Base-by-base conservation (phyloP, 2,329 filamentous ascomycete species). In the Nothomitra cinnamomea region DNA sequence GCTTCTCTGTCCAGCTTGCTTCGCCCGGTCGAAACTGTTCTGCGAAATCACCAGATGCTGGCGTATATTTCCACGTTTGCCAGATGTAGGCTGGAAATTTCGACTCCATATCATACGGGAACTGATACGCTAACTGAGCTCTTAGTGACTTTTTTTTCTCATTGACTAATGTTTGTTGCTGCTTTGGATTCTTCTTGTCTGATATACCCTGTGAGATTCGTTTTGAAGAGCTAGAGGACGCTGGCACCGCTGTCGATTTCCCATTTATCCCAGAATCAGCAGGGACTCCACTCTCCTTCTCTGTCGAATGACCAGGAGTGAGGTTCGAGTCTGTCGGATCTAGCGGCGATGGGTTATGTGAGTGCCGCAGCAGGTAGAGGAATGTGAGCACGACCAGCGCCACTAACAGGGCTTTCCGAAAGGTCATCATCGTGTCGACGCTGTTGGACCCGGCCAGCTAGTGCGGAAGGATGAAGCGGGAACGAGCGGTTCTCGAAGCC, bases 21-120 rank as follows among this genome's bases (percentile, higher is more conserved):
- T 96, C 92, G 56, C 87, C 77, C 48, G 85, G 80, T 57, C 89
- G 82, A 64, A 95, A 89, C 19, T 73, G 70, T 57, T 83, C 79
- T 10, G 69, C 69, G 64, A 98, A 98, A 57, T 85, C 75, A 51
- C 79, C 74, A 21, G 87, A 84, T 1, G 82, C 77, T 0, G 90
- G 89, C 0, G 80, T 85, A 63, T 80, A 83, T 67, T 94, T 95
- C 92, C 92, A 98, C 13, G 92, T 98, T 74, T 98, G 92, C 92
- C 92, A 98, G 64, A 98, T 94, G 72, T 95, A 96, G 54, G 88
- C 89, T 2, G 92, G 92, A 67, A 96, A 96, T 67, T 90, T 94
- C 60, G 75, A 69, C 63, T 88, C 80, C 57, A 90, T 75, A 63
- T 95, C 85, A 73, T 96, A 98, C 19, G 89, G 87, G 68, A 92